Evolutionary conservation across 2,329 filamentous ascomycete species (phyloP).

Genomic region (Aspergillus arachidicola): DNA sequence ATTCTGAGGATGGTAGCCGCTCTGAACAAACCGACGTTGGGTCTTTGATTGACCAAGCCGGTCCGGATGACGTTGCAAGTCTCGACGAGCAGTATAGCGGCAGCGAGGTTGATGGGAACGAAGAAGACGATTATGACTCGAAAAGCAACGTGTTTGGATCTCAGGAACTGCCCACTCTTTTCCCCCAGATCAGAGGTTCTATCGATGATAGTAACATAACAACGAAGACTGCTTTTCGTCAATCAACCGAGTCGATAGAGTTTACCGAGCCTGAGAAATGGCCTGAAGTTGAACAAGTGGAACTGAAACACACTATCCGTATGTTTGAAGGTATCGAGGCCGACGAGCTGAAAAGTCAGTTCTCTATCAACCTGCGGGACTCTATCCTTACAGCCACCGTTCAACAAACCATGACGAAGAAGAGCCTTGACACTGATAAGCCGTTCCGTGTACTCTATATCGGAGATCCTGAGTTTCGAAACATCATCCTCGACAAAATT

Average conservation of each 20-base stretch:
- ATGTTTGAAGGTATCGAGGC: constrained; percentile 37
- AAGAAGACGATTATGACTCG: constrained; percentile 33
- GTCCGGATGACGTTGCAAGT: constrained; percentile 49
- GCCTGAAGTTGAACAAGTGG: constrained; percentile 42
- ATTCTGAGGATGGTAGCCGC: constrained; percentile 48
- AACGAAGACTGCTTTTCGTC: constrained; percentile 34
- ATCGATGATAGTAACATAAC: constrained; percentile 42
- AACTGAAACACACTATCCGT: constrained; percentile 46
- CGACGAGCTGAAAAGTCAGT: constrained; percentile 29
- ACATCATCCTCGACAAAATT: constrained; percentile 50
- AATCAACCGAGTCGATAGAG: constrained; percentile 42
- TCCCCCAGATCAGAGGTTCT: constrained; percentile 29
- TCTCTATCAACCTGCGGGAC: constrained; percentile 31
- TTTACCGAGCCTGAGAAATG: constrained; percentile 46
- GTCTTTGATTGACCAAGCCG: constrained; percentile 47
- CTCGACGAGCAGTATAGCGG: constrained; percentile 42
- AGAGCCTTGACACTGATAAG: constrained; percentile 42
- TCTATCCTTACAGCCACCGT: constrained; percentile 43
- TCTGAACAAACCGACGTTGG: constrained; percentile 48
- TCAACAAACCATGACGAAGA: constrained; percentile 48
- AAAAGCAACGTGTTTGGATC: constrained; percentile 32
- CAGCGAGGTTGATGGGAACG: constrained; percentile 38
- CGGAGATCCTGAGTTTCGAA: constrained; percentile 41
- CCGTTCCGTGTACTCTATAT: constrained; percentile 50
- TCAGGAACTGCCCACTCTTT: constrained; percentile 32